Evolutionary conservation across 2,329 filamentous ascomycete species (phyloP), one percentile per base, ranked within the genome.

Genomic region (Arthrobotrys musiformis): DNA sequence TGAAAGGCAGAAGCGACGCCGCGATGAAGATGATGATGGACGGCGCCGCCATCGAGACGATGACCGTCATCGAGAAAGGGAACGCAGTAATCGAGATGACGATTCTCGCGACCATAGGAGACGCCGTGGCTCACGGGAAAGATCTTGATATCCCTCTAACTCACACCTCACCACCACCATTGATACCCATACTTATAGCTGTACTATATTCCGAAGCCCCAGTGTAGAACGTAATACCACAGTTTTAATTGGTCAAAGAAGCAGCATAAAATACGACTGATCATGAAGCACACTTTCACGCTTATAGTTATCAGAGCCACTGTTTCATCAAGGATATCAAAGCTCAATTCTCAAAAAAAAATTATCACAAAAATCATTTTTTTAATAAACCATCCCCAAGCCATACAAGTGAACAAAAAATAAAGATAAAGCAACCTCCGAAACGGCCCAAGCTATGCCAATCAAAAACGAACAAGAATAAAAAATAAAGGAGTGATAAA

Each of bases 1-100:
- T 40, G 48, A 60, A 19, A 64, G 48, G 40, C 64, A 46, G 26
- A 56, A 50, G 26, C 44, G 52, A 11, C 74, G 35, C 6, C 44
- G 48, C n/a, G 73, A 72, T 11, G 66, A 70, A 28, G 64, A 70
- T 5, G 60, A 70, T 8, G 64, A 70, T 35, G 46, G 19, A 56
- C 50, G 60, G 9, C 73, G 48, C 22, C 70, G 52, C 22, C 54
- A 48, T 28, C 72, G 72, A 26, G 72, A 76, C 17, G 73, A 67
- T 19, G 73, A 70, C 30, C 64, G 62, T 9, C 40, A 46, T 37
- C 54, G 60, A 33, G 60, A 58, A 8, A 64, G 40, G 24, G 69
- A 69, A 4, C 54, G 48, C 11, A 48, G 54, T 19, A 46, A 50
- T 44, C 33, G 70, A 40, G 70, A 75, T 17, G 63, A 75, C 46